Base-by-base conservation (phyloP, 2,329 filamentous ascomycete species). In the Curvularia eragrostidis region DNA sequence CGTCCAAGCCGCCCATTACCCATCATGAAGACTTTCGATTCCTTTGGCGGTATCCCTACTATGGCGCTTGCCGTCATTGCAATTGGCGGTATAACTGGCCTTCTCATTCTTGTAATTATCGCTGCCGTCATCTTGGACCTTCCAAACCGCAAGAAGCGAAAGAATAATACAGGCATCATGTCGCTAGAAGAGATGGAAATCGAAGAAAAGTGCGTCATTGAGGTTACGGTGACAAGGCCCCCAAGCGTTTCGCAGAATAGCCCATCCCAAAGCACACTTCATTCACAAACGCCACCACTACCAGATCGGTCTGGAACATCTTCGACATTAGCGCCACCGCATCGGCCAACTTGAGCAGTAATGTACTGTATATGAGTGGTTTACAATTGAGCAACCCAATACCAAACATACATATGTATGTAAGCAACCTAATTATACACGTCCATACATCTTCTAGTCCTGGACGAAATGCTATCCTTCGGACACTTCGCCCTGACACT, bases 21-120 rank as follows among this genome's bases (percentile, higher is more conserved):
- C n/a, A 44, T 19, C 39, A 46, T 38, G 30, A 21, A 32, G 43
- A 36, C 34, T 54, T 42, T 53, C 53, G 44, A 46, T 44, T 32
- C 41, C 21, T 32, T 24, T 60, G 56, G 56, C 2, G 48, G 48
- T 13, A 48, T 65, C 19, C 59, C 63, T 8, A 44, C 59, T 2
- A 52, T 56, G 2, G n/a, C 62, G 18, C 28, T 65, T 9, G 61
- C 59, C 18, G 30, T 56, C 48, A 62, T 65, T 32, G 54, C 52
- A 19, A 54, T 55, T 1, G 59, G 56, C 24, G 56, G 56, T 12
- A 34, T 65, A 30, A 49, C 48, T 28, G 59, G 39, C n/a, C 52
- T 62, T 23, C 32, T 65, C 24, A 52, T 36, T 18, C 54, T 62
- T 30, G 53, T 62, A 5, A 55, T 61, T 30, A 30, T 62, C 32